phyloP scores from a whole-genome alignment of 768 basidiomycete genomes.

The Amanita exitialis region DNA sequence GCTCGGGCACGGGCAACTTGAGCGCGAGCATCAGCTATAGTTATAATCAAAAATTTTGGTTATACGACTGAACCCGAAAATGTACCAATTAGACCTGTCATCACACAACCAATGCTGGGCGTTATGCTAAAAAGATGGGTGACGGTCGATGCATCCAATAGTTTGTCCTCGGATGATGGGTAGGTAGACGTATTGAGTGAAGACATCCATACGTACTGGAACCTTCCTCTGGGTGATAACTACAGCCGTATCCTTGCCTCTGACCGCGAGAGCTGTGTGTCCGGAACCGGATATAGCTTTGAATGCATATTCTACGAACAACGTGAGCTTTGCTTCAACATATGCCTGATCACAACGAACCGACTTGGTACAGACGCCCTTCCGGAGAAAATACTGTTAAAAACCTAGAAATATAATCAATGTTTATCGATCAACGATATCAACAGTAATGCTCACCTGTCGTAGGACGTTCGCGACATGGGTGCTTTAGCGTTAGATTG shows the following conservation, averaged over 20 bases:
- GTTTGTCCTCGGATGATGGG: conserved; percentile 67
- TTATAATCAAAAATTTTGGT: conserved; percentile 1
- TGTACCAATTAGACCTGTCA: conserved; percentile 92
- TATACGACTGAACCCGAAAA: neutral
- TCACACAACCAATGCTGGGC: conserved; percentile 92
- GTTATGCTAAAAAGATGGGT: conserved; percentile 96
- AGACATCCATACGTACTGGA: conserved; percentile 50
- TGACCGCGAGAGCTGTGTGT: conserved; percentile 85
- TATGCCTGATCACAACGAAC: conserved; percentile 32
- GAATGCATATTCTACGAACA: conserved; percentile 92
- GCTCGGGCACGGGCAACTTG: conserved; percentile 80
- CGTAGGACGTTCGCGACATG: conserved; percentile 95
- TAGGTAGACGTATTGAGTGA: neutral
- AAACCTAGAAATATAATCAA: conserved; percentile 43
- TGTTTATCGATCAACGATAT: neutral
- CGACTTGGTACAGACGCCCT: conserved; percentile 97
- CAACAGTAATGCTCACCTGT: conserved; percentile 42
- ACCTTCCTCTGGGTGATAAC: conserved; percentile 99
- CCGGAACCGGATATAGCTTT: conserved; percentile 98
- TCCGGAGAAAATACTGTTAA: conserved; percentile 97
- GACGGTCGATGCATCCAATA: conserved; percentile 88
- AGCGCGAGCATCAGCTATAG: conserved; percentile 76
- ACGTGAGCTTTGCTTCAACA: conserved; percentile 8
- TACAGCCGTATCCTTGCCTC: conserved; percentile 91
- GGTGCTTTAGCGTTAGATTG: conserved; percentile 9